phyloP scores from a whole-genome alignment of 2,329 filamentous ascomycete species.

The Pseudonectria buxi region DNA sequence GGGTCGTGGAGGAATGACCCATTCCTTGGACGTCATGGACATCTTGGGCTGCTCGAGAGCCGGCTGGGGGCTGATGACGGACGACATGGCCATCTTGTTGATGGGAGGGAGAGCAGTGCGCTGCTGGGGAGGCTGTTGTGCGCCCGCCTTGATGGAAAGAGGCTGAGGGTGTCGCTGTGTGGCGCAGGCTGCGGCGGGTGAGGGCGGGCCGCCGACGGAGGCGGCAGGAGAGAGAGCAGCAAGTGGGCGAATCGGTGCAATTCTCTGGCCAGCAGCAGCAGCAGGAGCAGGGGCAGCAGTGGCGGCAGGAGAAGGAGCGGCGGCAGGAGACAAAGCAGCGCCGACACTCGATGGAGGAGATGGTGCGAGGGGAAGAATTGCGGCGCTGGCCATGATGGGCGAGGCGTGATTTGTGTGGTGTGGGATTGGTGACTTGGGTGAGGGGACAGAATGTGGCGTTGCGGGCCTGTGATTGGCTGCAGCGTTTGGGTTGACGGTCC shows the following conservation, averaged over 20 bases:
- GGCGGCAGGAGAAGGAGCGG: constrained; percentile 15
- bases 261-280: constrained; percentile 5
- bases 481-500: constrained; percentile 8
- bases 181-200: constrained; percentile 18
- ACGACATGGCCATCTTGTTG: constrained; percentile 43
- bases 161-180: constrained; percentile 24
- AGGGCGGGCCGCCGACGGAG: constrained; percentile 8
- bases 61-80: constrained; percentile 36
- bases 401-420: constrained; percentile 5
- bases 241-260: constrained; percentile 14
- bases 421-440: constrained; percentile 8
- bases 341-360: constrained; percentile 9
- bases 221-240: constrained; percentile 7
- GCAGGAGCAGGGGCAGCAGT: constrained; percentile 11
- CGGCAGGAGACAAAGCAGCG: not conserved
- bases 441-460: constrained; percentile 14
- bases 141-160: constrained; percentile 24
- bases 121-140: constrained; percentile 14
- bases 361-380: constrained; percentile 11
- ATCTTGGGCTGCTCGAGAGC: constrained; percentile 38
- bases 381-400: constrained; percentile 18
- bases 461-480: constrained; percentile 12
- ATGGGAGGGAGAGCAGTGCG: constrained; percentile 30
- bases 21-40: constrained; percentile 73
- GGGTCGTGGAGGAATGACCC: constrained; percentile 75